Percentiles rank a stretch among this genome's conserved stretches.
Evolutionary conservation across 2,329 filamentous ascomycete species (phyloP).

Genomic region (Alternaria brassicicola): DNA sequence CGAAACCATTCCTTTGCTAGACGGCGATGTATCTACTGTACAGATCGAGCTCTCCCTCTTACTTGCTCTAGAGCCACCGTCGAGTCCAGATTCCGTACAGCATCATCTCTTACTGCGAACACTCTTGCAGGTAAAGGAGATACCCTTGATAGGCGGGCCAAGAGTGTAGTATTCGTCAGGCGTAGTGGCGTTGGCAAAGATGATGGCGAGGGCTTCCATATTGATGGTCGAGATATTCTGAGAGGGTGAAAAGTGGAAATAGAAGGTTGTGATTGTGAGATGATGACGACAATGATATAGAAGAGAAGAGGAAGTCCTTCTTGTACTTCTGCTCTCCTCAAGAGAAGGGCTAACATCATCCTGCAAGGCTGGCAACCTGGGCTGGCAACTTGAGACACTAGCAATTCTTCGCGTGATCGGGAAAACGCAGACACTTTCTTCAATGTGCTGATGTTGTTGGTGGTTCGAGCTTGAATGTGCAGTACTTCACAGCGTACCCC

Average conservation of each 20-base stretch:
- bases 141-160: conserved; percentile 15
- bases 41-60: not conserved
- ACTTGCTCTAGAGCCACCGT: too few species aligned
- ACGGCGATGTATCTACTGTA: conserved; percentile 3
- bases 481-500: not conserved
- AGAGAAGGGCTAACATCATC: not conserved
- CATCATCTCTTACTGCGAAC: not conserved
- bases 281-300: not conserved
- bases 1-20: too few species aligned
- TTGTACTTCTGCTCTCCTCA: not conserved
- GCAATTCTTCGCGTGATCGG: not conserved
- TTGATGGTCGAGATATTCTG: not conserved
- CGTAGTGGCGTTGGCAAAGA: conserved; percentile 15
- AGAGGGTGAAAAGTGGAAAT: not conserved
- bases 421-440: not conserved
- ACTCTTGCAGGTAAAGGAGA: conserved; percentile 19
- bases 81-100: not conserved
- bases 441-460: not conserved
- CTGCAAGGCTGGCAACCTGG: not conserved
- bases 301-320: not conserved
- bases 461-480: not conserved
- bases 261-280: not conserved
- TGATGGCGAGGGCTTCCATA: conserved; percentile 10
- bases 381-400: not conserved
- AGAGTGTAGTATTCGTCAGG: conserved; percentile 7